Evolutionary conservation across 257 asterid genomes (phyloP).

Genomic region (Plantago elongata): DNA sequence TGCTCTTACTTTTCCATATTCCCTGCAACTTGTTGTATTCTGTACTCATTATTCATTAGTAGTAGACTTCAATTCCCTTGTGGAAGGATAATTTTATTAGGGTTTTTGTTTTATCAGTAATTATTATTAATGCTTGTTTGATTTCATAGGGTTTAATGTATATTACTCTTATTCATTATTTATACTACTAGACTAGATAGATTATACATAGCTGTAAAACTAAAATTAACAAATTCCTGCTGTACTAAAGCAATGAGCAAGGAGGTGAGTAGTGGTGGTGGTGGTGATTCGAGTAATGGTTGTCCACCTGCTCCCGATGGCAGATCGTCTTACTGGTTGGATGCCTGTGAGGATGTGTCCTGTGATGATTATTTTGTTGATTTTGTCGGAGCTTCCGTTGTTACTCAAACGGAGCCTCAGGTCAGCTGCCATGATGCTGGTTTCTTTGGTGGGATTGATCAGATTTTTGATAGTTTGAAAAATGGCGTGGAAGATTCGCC

Average conservation of each 20-base stretch:
- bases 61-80: background rate
- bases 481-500: conserved; percentile 40
- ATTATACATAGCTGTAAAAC: background rate
- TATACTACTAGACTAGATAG: background rate
- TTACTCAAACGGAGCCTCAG: conserved; percentile 18
- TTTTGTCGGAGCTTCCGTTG: conserved; percentile 35
- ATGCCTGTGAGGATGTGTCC: conserved; percentile 78
- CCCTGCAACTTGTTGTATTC: too few species aligned
- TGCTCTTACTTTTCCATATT: background rate
- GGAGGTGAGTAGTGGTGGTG: conserved; percentile 39
- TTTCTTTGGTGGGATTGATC: conserved; percentile 71
- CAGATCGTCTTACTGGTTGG: conserved; percentile 80
- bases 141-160: background rate
- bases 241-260: conserved; percentile 42
- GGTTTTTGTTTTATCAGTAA: background rate
- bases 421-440: conserved; percentile 44
- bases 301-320: conserved; percentile 26
- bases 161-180: conserved; percentile 6
- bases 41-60: too few species aligned
- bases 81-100: background rate
- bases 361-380: conserved; percentile 61
- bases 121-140: background rate
- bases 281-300: conserved; percentile 33
- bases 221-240: background rate
- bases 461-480: conserved; percentile 54